Conservation (phyloP, 2,329 filamentous ascomycete species). For the Cryphonectria parasitica region DNA sequence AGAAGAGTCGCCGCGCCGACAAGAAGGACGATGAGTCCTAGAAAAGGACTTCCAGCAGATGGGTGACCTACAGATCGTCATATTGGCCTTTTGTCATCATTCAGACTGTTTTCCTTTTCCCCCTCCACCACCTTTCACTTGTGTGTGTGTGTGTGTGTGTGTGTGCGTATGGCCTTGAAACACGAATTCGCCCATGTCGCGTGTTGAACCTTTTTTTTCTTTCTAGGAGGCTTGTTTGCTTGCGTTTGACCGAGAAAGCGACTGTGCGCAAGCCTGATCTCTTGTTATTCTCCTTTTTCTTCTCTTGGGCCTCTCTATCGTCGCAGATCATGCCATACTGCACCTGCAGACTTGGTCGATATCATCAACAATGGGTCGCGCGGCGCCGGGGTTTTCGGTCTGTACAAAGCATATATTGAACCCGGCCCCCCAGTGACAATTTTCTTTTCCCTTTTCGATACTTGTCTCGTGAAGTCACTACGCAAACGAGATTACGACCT, state of each 20-base stretch:
- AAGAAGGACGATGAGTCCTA: conserved; percentile 40
- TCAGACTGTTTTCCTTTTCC: background rate
- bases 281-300: background rate
- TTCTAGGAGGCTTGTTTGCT: no score
- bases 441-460: background rate
- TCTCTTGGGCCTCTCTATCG: background rate
- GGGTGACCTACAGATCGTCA: background rate
- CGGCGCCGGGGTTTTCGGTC: background rate
- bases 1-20: conserved; percentile 52
- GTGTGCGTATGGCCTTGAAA: background rate
- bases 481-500: conserved; percentile 12
- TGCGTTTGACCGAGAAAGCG: background rate
- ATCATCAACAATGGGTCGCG: background rate
- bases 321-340: background rate
- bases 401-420: conserved; percentile 11
- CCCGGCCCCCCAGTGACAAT: background rate
- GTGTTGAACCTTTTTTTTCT: background rate
- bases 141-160: no score
- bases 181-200: background rate
- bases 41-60: background rate
- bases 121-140: background rate
- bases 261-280: background rate
- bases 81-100: background rate
- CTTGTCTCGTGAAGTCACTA: conserved; percentile 11
- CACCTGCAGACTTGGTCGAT: background rate